Evolutionary conservation across 1,139 yeast genomes (phyloP).

Genomic region (Yamadazyma aaseri): DNA sequence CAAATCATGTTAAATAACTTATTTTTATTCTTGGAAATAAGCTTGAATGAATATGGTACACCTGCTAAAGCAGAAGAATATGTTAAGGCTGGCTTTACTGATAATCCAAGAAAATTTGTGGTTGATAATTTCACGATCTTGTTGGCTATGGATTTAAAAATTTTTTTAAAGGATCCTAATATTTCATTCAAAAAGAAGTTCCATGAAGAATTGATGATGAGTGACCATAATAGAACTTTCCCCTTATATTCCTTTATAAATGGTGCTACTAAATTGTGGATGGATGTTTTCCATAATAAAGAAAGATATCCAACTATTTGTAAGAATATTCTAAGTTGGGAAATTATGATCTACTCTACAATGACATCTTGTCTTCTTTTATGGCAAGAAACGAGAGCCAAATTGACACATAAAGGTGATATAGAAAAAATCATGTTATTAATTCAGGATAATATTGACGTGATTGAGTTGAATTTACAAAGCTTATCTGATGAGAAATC

Average conservation of each 20-base stretch:
- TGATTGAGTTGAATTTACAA: slow-evolving; percentile 30
- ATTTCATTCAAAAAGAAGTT: slow-evolving; percentile 56
- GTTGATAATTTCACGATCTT: slow-evolving; percentile 41
- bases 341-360: slow-evolving; percentile 52
- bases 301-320: slow-evolving; percentile 37
- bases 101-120: slow-evolving; percentile 42
- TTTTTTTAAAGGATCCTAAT: slow-evolving; percentile 54
- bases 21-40: slow-evolving; percentile 38
- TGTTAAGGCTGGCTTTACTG: slow-evolving; percentile 47
- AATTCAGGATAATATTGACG: slow-evolving; percentile 29
- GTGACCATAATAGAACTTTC: slow-evolving; percentile 44
- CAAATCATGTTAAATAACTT: slow-evolving; percentile 43
- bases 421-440: slow-evolving; percentile 49
- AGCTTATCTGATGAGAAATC: slow-evolving; percentile 17
- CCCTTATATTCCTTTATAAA: slow-evolving; percentile 41
- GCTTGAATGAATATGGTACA: slow-evolving; percentile 46
- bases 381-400: slow-evolving; percentile 71
- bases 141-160: slow-evolving; percentile 50
- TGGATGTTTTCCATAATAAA: slow-evolving; percentile 35
- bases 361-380: slow-evolving; percentile 58
- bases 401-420: slow-evolving; percentile 41
- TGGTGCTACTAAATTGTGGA: slow-evolving; percentile 39
- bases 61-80: slow-evolving; percentile 48
- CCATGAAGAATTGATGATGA: slow-evolving; percentile 57
- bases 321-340: slow-evolving; percentile 53